These are phyloP conservation scores for Dendrostoma leiphaemia DNA, from an alignment of 2,329 filamentous ascomycete species.

Conservation along the genomic window DNA sequence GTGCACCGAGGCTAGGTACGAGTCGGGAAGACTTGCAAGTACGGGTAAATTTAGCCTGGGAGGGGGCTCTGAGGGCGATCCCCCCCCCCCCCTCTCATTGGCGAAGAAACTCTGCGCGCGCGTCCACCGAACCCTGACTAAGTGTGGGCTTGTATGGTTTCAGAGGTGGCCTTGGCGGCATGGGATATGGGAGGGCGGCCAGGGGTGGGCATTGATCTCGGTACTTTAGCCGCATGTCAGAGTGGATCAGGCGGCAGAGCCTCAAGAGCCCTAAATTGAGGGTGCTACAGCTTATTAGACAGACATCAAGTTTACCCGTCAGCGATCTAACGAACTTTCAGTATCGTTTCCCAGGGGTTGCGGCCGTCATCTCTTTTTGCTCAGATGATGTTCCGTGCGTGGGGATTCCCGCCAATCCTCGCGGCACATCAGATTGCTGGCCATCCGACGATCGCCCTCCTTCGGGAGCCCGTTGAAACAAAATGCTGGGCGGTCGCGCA, in stretches of 20 bases:
- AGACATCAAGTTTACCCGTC: not conserved
- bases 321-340: no score
- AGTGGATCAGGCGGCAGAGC: not conserved
- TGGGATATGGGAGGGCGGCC: not conserved
- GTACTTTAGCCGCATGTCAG: not conserved
- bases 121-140: no score
- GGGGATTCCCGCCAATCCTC: not conserved
- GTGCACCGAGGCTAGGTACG: no score
- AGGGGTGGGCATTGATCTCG: not conserved
- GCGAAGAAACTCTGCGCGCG: not conserved
- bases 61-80: not conserved
- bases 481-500: not conserved
- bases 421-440: no score
- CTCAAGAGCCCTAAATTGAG: not conserved
- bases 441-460: not conserved
- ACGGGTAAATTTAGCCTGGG: not conserved
- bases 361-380: no score
- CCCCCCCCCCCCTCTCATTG: not conserved
- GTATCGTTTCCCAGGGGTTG: no score
- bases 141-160: no score
- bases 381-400: not conserved
- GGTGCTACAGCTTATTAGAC: no score
- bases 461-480: not conserved
- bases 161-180: not conserved
- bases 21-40: not conserved